Evolutionary conservation across 805 yeast species (phyloP).

Genomic region (Schwanniomyces pseudopolymorphus): DNA sequence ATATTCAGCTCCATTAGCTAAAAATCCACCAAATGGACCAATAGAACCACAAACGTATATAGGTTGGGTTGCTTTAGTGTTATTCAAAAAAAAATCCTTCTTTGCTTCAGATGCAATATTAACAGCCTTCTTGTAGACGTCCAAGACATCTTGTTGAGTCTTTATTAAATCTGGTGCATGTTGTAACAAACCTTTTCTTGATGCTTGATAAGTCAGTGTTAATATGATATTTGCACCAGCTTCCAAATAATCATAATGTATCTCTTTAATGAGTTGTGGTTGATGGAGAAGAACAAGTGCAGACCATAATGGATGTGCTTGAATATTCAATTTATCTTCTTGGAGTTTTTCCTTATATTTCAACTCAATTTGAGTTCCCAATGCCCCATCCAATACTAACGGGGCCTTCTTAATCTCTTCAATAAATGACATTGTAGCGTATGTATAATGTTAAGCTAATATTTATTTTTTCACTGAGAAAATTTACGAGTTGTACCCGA

Average conservation of each 20-base stretch:
- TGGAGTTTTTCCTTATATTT: constrained; percentile 30
- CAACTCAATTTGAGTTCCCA: constrained; percentile 61
- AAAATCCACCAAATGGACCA: constrained; percentile 76
- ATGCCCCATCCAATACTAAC: constrained; percentile 54
- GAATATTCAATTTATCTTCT: constrained; percentile 11
- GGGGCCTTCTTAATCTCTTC: constrained; percentile 1
- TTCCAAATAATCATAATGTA: constrained; percentile 51
- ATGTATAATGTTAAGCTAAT: too few species aligned
- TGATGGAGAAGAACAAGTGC: constrained; percentile 48
- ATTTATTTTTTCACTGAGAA: neutral
- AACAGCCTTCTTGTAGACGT: constrained; percentile 24
- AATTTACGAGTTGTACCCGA: neutral
- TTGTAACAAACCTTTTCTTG: constrained; percentile 38
- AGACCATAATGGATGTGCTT: constrained; percentile 57
- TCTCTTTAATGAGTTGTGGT: constrained; percentile 42
- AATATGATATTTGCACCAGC: constrained; percentile 57
- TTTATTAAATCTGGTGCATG: constrained; percentile 15
- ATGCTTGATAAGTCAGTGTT: constrained; percentile 63
- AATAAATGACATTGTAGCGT: neutral
- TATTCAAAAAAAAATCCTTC: neutral
- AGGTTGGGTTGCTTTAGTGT: neutral
- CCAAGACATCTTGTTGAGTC: constrained; percentile 8
- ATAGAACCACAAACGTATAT: constrained; percentile 56
- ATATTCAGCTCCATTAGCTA: constrained; percentile 71
- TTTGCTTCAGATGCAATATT: constrained; percentile 21